Evolutionary conservation across 73 alveolate genomes (phyloP).

Genomic region (Halteria grandinella): DNA sequence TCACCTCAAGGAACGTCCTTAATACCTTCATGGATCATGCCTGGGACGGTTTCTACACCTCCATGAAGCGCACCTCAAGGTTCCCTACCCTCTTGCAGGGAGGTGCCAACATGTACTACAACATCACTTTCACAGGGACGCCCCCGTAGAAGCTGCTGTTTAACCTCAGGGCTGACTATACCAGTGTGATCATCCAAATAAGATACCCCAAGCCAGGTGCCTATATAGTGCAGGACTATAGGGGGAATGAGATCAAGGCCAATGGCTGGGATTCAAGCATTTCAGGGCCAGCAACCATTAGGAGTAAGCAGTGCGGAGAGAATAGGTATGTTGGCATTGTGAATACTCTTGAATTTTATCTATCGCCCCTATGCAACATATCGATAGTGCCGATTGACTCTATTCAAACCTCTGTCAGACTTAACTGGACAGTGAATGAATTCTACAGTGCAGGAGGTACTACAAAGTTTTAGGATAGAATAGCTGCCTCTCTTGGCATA

Average conservation of each 20-base stretch:
- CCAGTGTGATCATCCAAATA: constrained; percentile 1
- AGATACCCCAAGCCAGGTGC: constrained; percentile 47
- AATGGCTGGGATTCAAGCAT: constrained; percentile 23
- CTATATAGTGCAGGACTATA: not conserved
- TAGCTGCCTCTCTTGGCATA: constrained; percentile 57
- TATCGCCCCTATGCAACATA: constrained; percentile 33
- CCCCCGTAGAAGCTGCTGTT: constrained; percentile 17
- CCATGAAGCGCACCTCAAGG: constrained; percentile 6
- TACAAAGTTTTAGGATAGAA: constrained; percentile 55
- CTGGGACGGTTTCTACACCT: constrained; percentile 67
- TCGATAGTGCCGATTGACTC: constrained; percentile 29
- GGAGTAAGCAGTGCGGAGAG: constrained; percentile 48
- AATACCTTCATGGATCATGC: constrained; percentile 42
- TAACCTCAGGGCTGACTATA: not conserved
- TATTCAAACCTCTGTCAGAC: constrained; percentile 28
- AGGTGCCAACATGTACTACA: not conserved
- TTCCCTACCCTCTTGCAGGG: constrained; percentile 24
- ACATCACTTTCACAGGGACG: constrained; percentile 50
- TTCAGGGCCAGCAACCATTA: not conserved
- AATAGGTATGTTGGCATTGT: constrained; percentile 41
- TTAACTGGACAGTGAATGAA: constrained; percentile 55
- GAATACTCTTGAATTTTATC: constrained; percentile 36
- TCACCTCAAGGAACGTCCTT: constrained; percentile 12
- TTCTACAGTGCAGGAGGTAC: constrained; percentile 55
- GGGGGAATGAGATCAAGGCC: constrained; percentile 5